Conservation (phyloP, 83 land plant species). For the Larix sibirica region DNA sequence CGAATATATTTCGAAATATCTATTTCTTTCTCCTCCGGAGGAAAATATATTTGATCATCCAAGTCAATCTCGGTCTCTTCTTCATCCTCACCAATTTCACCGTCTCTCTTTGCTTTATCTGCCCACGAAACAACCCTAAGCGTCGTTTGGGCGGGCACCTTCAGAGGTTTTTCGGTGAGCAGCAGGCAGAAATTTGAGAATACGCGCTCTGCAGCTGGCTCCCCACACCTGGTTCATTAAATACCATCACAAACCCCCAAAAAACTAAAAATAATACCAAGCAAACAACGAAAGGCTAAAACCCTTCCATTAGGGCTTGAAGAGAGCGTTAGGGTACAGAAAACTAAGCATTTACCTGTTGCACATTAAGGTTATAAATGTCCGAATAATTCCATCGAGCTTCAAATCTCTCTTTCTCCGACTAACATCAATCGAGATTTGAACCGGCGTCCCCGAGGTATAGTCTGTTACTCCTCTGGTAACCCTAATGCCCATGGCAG, state of each 20-base stretch:
- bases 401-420: constrained; percentile 36
- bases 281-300: too few relatives aligned
- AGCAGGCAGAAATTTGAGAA: constrained; percentile 62
- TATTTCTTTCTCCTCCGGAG: constrained; percentile 55
- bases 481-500: constrained; percentile 47
- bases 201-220: constrained; percentile 48
- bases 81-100: constrained; percentile 23
- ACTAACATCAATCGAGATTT: constrained; percentile 57
- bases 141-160: constrained; percentile 31
- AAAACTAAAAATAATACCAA: not conserved
- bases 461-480: constrained; percentile 35
- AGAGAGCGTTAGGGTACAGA: not conserved
- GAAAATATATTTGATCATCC: constrained; percentile 71
- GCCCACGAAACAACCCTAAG: constrained; percentile 39
- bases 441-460: constrained; percentile 59
- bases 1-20: constrained; percentile 74
- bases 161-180: constrained; percentile 51
- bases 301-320: too few relatives aligned
- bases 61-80: constrained; percentile 38
- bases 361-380: constrained; percentile 64
- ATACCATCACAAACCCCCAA: not conserved
- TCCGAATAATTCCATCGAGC: constrained; percentile 62
- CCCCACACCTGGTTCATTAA: constrained; percentile 46
- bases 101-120: not conserved
- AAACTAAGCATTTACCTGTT: constrained; percentile 36